Percentiles rank a stretch among this genome's conserved stretches.
These are phyloP conservation scores for Clonostachys solani DNA, from an alignment of 2,329 filamentous ascomycete genomes.

Conservation along the genomic window DNA sequence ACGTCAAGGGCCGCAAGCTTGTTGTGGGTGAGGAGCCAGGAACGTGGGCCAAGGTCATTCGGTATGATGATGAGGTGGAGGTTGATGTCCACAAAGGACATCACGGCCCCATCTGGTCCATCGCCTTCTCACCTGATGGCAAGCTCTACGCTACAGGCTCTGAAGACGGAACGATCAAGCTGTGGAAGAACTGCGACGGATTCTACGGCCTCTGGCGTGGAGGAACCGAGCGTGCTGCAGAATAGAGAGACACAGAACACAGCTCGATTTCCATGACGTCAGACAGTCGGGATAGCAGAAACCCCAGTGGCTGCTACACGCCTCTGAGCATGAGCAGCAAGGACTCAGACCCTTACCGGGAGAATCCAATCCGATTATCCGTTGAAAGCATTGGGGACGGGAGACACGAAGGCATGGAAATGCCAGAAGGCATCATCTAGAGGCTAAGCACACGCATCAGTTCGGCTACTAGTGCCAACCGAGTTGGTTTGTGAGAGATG, in stretches of 20 bases:
- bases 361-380: too few species aligned
- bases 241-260: conserved; percentile 20
- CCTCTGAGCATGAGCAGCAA: background rate
- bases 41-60: conserved; percentile 95
- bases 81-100: conserved; percentile 94
- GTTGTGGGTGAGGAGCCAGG: conserved; percentile 89
- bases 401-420: too few species aligned
- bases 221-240: conserved; percentile 28
- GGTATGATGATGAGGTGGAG: conserved; percentile 79
- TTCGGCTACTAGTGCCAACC: too few species aligned
- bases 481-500: too few species aligned
- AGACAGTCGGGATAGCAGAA: background rate
- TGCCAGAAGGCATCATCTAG: too few species aligned
- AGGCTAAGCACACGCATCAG: too few species aligned
- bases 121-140: conserved; percentile 90
- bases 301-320: background rate
- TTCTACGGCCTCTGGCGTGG: conserved; percentile 62
- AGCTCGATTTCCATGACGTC: conserved; percentile 1
- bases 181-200: conserved; percentile 71
- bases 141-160: conserved; percentile 95
- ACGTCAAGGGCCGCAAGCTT: conserved; percentile 74
- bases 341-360: background rate
- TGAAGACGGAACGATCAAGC: conserved; percentile 95
- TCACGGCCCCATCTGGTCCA: conserved; percentile 95
- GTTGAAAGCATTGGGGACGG: too few species aligned